A percentile compares a stretch with the other conserved stretches of the same genome.
These are phyloP conservation scores for Obba rivulosa DNA, from an alignment of 768 basidiomycete genomes.

Conservation along the genomic window DNA sequence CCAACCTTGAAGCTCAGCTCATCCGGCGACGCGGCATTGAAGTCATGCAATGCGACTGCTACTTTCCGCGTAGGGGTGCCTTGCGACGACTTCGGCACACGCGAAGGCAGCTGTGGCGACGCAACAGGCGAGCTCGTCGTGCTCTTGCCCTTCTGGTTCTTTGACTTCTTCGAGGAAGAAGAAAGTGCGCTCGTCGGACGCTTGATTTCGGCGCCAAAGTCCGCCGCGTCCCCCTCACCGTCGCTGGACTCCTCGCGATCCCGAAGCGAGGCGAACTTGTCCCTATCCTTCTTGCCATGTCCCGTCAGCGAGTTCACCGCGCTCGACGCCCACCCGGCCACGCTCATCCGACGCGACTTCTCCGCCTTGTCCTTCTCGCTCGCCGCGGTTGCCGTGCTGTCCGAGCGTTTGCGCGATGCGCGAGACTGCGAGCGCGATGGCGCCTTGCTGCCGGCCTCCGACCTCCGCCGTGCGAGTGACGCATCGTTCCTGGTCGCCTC, in stretches of 20 bases:
- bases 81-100: slow-evolving; percentile 46
- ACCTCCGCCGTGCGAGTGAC: slow-evolving; percentile 32
- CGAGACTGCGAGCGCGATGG: slow-evolving; percentile 52
- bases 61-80: slow-evolving; percentile 27
- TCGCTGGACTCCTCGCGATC: slow-evolving; percentile 36
- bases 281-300: slow-evolving; percentile 51
- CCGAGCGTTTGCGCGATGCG: slow-evolving; percentile 60
- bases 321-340: slow-evolving; percentile 64
- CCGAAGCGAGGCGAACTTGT: slow-evolving; percentile 51
- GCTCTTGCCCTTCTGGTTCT: slow-evolving; percentile 12
- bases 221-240: slow-evolving; percentile 10
- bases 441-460: slow-evolving; percentile 37
- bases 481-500: slow-evolving; percentile 7
- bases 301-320: slow-evolving; percentile 60
- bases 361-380: slow-evolving; percentile 26
- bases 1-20: slow-evolving; percentile 75
- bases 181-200: slow-evolving; percentile 9
- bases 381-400: slow-evolving; percentile 42
- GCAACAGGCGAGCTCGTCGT: slow-evolving; percentile 8
- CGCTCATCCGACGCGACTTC: slow-evolving; percentile 35
- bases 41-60: slow-evolving; percentile 73
- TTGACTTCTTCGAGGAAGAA: slow-evolving; percentile 4
- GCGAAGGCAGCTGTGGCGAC: slow-evolving; percentile 23
- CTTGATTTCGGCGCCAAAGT: slow-evolving; percentile 1
- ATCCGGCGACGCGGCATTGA: slow-evolving; percentile 59